Conservation (phyloP, 306 rosid genomes). For the Sophora flavescens region DNA sequence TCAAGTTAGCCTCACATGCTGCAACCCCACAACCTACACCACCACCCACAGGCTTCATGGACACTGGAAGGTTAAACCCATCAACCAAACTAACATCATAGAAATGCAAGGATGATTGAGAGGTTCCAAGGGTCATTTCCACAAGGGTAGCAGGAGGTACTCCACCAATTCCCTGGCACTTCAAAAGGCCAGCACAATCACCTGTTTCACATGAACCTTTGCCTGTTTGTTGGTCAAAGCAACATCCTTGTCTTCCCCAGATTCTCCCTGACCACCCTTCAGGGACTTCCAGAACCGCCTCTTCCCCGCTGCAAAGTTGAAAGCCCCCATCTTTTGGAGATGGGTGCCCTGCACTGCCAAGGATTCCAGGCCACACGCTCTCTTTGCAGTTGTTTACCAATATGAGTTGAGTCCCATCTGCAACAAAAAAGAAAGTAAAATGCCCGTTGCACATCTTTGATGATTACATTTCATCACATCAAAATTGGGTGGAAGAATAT, state of each 20-base stretch:
- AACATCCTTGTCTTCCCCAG: conserved; percentile 67
- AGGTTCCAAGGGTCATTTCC: conserved; percentile 64
- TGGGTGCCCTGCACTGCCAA: conserved; percentile 62
- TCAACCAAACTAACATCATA: conserved; percentile 65
- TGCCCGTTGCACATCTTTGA: background rate
- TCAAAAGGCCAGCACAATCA: conserved; percentile 59
- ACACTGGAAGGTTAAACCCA: conserved; percentile 60
- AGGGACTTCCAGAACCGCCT: conserved; percentile 47
- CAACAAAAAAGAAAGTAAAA: background rate
- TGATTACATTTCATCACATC: too few relatives aligned
- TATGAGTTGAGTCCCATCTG: conserved; percentile 66
- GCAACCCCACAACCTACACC: conserved; percentile 53
- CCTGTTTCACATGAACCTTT: conserved; percentile 61
- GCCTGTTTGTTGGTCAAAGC: conserved; percentile 50
- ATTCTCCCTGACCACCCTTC: conserved; percentile 65
- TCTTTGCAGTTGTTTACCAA: conserved; percentile 76
- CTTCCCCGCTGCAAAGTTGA: conserved; percentile 63
- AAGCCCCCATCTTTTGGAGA: conserved; percentile 71
- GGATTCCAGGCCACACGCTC: conserved; percentile 80
- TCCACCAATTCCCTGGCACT: conserved; percentile 61
- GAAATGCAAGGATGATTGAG: conserved; percentile 54
- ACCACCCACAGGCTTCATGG: conserved; percentile 54
- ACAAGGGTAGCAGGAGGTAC: conserved; percentile 60
- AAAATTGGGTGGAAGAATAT: too few relatives aligned
- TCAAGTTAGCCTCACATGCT: conserved; percentile 60